These are phyloP conservation scores for Cyberlindnera misumaiensis DNA, from an alignment of 805 yeast genomes.

Conservation along the genomic window DNA sequence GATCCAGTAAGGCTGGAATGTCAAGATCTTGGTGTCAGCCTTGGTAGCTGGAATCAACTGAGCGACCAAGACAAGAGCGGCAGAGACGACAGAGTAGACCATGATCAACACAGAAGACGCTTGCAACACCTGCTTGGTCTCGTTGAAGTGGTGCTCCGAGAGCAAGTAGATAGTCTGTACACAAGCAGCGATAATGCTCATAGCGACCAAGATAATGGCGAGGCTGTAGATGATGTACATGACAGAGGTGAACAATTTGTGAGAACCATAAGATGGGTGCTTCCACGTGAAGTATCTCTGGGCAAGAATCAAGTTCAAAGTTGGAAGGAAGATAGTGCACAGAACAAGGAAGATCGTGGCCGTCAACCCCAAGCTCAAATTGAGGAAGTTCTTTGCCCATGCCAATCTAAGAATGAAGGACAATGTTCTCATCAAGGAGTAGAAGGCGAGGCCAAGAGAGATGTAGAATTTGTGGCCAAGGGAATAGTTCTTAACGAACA, in stretches of 20 bases:
- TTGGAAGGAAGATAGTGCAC: conserved; percentile 51
- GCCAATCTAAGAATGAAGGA: conserved; percentile 54
- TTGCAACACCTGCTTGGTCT: conserved; percentile 49
- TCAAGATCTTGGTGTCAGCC: conserved; percentile 43
- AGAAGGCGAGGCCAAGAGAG: conserved; percentile 46
- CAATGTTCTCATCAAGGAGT: conserved; percentile 45
- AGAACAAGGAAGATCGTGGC: conserved; percentile 50
- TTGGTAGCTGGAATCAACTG: conserved; percentile 50
- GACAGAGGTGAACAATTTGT: conserved; percentile 38
- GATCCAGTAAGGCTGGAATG: conserved; percentile 74
- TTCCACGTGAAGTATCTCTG: conserved; percentile 74
- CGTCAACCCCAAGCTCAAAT: conserved; percentile 44
- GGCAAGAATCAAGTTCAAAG: conserved; percentile 58
- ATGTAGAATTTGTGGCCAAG: conserved; percentile 57
- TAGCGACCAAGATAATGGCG: conserved; percentile 49
- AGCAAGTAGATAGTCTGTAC: conserved; percentile 54
- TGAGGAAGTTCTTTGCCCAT: conserved; percentile 48
- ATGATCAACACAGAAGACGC: conserved; percentile 43
- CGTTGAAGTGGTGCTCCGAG: conserved; percentile 35
- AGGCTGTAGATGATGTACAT: conserved; percentile 47
- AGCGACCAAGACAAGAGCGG: conserved; percentile 43
- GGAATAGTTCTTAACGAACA: conserved; percentile 41
- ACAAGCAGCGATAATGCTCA: conserved; percentile 61
- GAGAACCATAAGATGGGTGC: conserved; percentile 63
- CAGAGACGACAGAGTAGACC: conserved; percentile 50